Percentiles rank a stretch among this genome's conserved stretches.
These are phyloP conservation scores for Dendrobium catenatum DNA, from an alignment of 106 monocot genomes.

Conservation along the genomic window DNA sequence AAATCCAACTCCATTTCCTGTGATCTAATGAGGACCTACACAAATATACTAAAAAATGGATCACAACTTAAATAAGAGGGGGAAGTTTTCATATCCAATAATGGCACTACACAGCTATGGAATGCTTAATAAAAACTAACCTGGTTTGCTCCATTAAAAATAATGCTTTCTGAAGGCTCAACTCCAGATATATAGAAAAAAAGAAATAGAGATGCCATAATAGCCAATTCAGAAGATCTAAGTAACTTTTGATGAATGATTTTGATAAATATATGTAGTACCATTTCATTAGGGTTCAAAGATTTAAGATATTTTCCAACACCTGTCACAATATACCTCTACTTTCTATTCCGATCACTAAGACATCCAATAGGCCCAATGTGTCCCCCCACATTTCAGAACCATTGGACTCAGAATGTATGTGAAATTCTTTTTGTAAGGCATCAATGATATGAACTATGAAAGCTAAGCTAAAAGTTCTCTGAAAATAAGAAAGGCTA, in stretches of 20 bases:
- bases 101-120: neutral
- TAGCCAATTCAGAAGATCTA: neutral
- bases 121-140: constrained; percentile 17
- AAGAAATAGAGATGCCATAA: neutral
- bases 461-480: neutral
- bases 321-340: constrained; percentile 79
- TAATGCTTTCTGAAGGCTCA: constrained; percentile 89
- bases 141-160: constrained; percentile 96
- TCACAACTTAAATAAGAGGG: neutral
- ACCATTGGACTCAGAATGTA: constrained; percentile 84
- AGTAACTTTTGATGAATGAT: neutral
- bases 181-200: constrained; percentile 73
- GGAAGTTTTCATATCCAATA: neutral
- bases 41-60: neutral
- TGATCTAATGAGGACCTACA: constrained; percentile 82
- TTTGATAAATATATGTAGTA: constrained; percentile 12
- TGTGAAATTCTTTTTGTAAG: constrained; percentile 18
- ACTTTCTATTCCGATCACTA: constrained; percentile 88
- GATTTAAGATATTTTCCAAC: constrained; percentile 90
- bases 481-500: neutral
- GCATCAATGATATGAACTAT: neutral
- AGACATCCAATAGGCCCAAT: constrained; percentile 68
- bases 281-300: constrained; percentile 80
- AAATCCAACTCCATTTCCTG: constrained; percentile 95
- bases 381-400: constrained; percentile 96